Evolutionary conservation across 163 green algal genomes (phyloP).

Genomic region (Chlorella variabilis): DNA sequence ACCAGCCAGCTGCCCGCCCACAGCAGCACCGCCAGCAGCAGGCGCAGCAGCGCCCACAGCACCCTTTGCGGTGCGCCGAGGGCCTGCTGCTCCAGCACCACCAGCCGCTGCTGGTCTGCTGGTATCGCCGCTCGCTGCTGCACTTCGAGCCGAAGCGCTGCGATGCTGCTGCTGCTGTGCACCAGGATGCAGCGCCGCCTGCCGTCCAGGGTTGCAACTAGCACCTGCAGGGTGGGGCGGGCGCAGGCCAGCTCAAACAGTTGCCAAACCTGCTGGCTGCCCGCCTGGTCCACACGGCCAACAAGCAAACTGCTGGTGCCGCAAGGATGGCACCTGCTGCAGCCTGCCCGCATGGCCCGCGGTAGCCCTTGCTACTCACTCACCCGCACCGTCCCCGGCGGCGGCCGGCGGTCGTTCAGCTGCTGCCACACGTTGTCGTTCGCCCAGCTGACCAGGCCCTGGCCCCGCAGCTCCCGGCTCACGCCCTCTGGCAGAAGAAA

Average conservation of each 20-base stretch:
- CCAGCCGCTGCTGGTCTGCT: neutral
- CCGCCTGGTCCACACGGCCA: too few species aligned
- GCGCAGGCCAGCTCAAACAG: too few species aligned
- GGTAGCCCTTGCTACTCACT: neutral
- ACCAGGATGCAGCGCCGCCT: slow-evolving; percentile 7
- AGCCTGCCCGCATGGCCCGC: neutral
- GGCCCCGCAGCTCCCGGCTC: slow-evolving; percentile 42
- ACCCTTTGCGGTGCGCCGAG: neutral
- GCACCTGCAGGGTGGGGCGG: neutral
- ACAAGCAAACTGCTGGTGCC: too few species aligned
- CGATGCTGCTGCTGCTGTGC: neutral
- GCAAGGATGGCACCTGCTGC: neutral
- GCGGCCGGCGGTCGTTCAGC: neutral
- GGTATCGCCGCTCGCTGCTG: neutral
- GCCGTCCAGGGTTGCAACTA: neutral
- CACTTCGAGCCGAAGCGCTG: neutral
- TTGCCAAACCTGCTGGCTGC: too few species aligned
- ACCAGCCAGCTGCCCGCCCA: neutral
- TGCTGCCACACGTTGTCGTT: slow-evolving; percentile 25
- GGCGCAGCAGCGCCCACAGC: slow-evolving; percentile 10
- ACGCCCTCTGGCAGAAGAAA: slow-evolving; percentile 45
- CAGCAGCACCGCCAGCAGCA: slow-evolving; percentile 6
- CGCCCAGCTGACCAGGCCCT: slow-evolving; percentile 33
- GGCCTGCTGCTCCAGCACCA: neutral
- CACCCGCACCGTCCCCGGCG: slow-evolving; percentile 17